Evolutionary conservation across 2,329 filamentous ascomycete species (phyloP).

Genomic region (Onygena corvina): DNA sequence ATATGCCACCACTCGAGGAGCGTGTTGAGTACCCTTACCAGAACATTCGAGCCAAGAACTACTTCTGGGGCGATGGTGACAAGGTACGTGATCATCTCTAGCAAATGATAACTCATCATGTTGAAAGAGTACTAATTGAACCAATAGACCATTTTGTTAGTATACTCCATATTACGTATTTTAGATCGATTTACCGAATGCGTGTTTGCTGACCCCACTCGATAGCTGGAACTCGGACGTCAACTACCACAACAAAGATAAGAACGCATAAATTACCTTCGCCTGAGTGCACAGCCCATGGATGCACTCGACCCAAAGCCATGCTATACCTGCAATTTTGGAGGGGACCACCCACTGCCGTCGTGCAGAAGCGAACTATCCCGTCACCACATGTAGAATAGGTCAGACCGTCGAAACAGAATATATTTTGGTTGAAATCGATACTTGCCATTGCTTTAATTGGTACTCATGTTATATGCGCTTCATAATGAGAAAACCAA

Average conservation of each 20-base stretch:
- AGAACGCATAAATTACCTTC: conserved; percentile 35
- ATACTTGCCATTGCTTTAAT: background rate
- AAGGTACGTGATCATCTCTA: conserved; percentile 55
- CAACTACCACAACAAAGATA: conserved; percentile 96
- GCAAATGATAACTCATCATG: background rate
- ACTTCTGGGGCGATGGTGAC: conserved; percentile 86
- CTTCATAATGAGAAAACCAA: no score
- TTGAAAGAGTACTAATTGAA: background rate
- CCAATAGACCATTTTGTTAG: conserved; percentile 1
- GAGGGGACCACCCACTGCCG: background rate
- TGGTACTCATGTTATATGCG: no score
- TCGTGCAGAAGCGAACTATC: background rate
- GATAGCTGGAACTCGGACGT: conserved; percentile 81
- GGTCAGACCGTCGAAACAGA: conserved; percentile 4
- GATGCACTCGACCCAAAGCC: background rate
- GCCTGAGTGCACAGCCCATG: background rate
- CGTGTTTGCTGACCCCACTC: conserved; percentile 6
- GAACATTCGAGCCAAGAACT: conserved; percentile 97
- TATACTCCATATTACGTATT: background rate
- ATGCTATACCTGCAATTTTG: background rate
- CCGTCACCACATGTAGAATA: conserved; percentile 2
- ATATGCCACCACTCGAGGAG: conserved; percentile 80
- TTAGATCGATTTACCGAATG: background rate
- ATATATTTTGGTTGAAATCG: conserved; percentile 1
- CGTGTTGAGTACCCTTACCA: conserved; percentile 89